Percentiles rank a stretch among this genome's conserved stretches.
phyloP scores from a whole-genome alignment of 2,329 filamentous ascomycete genomes.

The Xylaria sp. region DNA sequence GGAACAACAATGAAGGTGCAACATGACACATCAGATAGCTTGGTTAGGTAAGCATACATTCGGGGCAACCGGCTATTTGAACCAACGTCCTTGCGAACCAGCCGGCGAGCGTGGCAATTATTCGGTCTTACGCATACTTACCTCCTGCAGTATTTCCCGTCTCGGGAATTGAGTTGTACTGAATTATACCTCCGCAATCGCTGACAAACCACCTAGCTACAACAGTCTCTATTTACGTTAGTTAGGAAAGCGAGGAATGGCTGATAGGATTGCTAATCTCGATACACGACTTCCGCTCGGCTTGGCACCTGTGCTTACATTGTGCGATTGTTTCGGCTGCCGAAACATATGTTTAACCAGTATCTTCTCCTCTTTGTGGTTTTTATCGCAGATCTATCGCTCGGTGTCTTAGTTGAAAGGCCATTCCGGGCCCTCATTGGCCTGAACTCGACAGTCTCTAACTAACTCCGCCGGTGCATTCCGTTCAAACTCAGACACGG shows the following conservation, averaged over 20 bases:
- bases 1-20: conserved; percentile 5
- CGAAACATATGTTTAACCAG: conserved; percentile 10
- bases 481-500: not conserved
- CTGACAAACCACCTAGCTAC: conserved; percentile 17
- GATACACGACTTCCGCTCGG: conserved; percentile 11
- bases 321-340: conserved; percentile 24
- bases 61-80: conserved; percentile 19
- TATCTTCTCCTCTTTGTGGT: not conserved
- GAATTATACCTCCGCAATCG: conserved; percentile 10
- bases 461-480: not conserved
- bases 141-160: not conserved
- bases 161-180: not conserved
- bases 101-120: conserved; percentile 3
- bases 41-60: conserved; percentile 21
- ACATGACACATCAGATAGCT: conserved; percentile 14
- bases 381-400: not conserved
- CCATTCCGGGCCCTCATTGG: conserved; percentile 16
- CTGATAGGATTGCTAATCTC: conserved; percentile 32
- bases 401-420: not conserved
- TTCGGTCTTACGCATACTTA: not conserved
- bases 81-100: not conserved
- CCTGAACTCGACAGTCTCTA: not conserved
- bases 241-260: conserved; percentile 13
- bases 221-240: not conserved
- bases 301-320: conserved; percentile 21